Base-by-base conservation (phyloP, 192 early-diverging fungal genomes). In the Spizellomyces sp. region DNA sequence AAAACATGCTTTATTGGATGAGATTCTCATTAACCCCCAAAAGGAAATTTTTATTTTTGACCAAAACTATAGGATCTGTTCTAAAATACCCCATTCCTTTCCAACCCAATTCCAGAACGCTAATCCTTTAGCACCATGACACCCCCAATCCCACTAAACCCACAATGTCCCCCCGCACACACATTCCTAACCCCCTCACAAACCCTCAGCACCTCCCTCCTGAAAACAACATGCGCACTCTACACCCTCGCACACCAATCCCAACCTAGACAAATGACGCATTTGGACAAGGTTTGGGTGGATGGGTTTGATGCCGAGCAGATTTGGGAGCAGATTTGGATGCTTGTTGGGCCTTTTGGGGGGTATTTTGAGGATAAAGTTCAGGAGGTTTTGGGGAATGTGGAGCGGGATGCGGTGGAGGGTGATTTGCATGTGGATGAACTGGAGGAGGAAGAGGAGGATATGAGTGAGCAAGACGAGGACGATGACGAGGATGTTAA, bases 311-410 rank as follows among this genome's bases (percentile, higher is more conserved):
- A 93, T 66, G 76, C 87, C 57, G 87, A 91, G 65, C 95, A 96
- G 84, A 89, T 98, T 56, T 98, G 96, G 96, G 93, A 95, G 78
- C 92, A 96, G 75, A 83, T 98, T 56, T 87, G 88, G 65, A 80
- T 95, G 73, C 91, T 91, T 64, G 96, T 96, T 73, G 83, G 86
- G 64, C 92, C 92, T 0, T 89, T 96, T 67, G 76, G 93, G 19
- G 81, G 85, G 43, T 90, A 88, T 73, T 71, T 90, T 0, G 59
- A 48, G 7, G 44, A 60, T 9, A 59, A 62, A 45, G 71, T 72
- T 10, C 27, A 78, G 12, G 65, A 71, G 15, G 46, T 82, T n/a
- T 44, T 75, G 59, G 70, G 67, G 1, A 83, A 82, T 10, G 72
- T 66, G 50, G 77, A 65, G 12, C 47, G 63, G 41, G 77, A 78